Evolutionary conservation across 2,329 filamentous ascomycete species (phyloP), one percentile per base, ranked within the genome.

Genomic region (Colletotrichum sp.): DNA sequence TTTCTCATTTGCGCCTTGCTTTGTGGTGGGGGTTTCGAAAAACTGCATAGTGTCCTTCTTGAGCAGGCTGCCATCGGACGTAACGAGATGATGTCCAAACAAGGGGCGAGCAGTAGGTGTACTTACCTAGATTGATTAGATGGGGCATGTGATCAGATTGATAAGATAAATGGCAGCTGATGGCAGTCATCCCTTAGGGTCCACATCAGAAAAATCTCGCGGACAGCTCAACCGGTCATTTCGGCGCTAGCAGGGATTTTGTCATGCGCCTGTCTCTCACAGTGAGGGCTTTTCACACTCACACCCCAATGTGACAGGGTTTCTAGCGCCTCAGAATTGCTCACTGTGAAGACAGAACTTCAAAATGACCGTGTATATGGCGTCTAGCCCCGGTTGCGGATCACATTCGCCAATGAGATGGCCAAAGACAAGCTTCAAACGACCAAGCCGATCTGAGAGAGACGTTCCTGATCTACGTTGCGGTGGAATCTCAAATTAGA

Each of bases 1-100:
- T 36, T 76, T 36, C 32, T 76, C 73, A 21, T 76, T 76, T 9
- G 39, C 52, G n/a, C 18, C 39, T 24, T 72, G 69, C 55, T 72
- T 76, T 8, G 66, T 21, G 59, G 8, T 57, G 18, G 49, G 30
- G 13, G 12, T 15, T 4, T 21, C 9, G n/a, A 32, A n/a, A 13
- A 67, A 8, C 21, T 36, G 32, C 36, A 63, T 63, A 36, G 57
- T 52, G 44, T 21, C 44, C 57, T 26, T 67, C 28, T 24, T 32
- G 44, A 24, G 24, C 44, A 32, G 57, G 71, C 26, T 55, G 60
- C 28, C 10, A 28, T 18, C 39, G 7, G 66, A 52, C 21, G 49
- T 30, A 21, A 32, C 24, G 57, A 16, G 28, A 9, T 26, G 26
- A 34, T 30, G 32, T 21, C 21, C 13, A 34, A 59, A 65, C 8